Base-by-base conservation (phyloP, 257 asterid genomes). In the Nyctanthes arbortristis region DNA sequence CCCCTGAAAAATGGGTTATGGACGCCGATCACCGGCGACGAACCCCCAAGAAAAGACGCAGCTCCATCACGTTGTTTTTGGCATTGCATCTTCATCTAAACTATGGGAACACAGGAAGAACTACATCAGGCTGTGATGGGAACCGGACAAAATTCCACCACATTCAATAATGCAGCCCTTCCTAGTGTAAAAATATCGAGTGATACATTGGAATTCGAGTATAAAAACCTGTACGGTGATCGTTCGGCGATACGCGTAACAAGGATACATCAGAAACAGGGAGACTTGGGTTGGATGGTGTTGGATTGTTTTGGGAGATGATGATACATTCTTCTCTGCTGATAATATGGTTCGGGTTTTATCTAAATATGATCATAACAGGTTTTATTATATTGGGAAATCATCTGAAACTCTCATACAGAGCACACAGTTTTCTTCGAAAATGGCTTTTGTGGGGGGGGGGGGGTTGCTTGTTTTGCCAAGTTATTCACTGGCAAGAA, bases 361-460 rank as follows among this genome's bases (percentile, higher is more conserved):
- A 14, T 45, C 65, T 0, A 77, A 80, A 20, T 80, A 83, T 28
- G 85, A 83, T 65, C 78, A 83, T 22, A 80, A 73, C 7, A 73
- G 77, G 28, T 72, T 35, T 30, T 80, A 80, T 59, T 80, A 83
- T 27, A 77, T 83, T 0, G 85, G 85, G 5, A 56, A 78, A 18
- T 73, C 73, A 28, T 78, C 82, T 4, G 85, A 83, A 36, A 77
- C 72, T 4, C 84, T 80, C 66, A n/a, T 73, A 34, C 88, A 83
- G 18, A 80, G 75, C 43, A 69, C 75, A 4, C 28, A 30, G 8
- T 82, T 82, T 14, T 77, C 84, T 3, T 79, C 70, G 36, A 69
- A 68, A 34, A 82, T 79, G 88, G 88, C 81, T 31, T 83, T 65
- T 47, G 88, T 85, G 0, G 85, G 85, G n/a, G n/a, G n/a, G n/a